These are phyloP conservation scores for Aspergillus luchuensis DNA, from an alignment of 2,329 filamentous ascomycete species.

Conservation along the genomic window DNA sequence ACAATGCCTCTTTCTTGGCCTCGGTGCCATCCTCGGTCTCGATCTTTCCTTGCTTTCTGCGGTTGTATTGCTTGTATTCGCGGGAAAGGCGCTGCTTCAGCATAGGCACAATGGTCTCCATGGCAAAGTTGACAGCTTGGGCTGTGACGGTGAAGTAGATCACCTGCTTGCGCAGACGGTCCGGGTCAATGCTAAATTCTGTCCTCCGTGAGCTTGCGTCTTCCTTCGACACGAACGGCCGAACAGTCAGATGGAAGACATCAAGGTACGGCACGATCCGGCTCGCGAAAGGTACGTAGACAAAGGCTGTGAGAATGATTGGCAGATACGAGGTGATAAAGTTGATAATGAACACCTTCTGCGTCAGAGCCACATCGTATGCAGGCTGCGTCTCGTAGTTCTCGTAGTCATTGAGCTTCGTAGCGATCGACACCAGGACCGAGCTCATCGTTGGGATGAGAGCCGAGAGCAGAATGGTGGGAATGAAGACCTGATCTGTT, in stretches of 20 bases:
- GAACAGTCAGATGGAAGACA: conserved; percentile 76
- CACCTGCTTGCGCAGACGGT: conserved; percentile 83
- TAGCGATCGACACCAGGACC: conserved; percentile 79
- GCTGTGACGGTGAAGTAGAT: conserved; percentile 97
- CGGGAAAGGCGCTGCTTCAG: conserved; percentile 76
- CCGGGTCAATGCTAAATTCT: conserved; percentile 79
- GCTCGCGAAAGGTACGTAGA: conserved; percentile 90
- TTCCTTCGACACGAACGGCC: conserved; percentile 73
- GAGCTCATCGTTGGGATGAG: conserved; percentile 78
- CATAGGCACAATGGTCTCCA: conserved; percentile 84
- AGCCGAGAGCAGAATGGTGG: conserved; percentile 80
- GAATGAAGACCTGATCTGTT: conserved; percentile 70
- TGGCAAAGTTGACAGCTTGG: conserved; percentile 83
- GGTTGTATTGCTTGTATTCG: conserved; percentile 60
- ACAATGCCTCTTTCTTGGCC: conserved; percentile 40
- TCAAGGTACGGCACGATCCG: conserved; percentile 86
- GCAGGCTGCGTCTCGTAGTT: conserved; percentile 90
- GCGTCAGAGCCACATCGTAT: conserved; percentile 80
- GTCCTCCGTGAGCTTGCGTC: conserved; percentile 62
- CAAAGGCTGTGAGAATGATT: conserved; percentile 85
- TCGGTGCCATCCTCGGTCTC: conserved; percentile 24
- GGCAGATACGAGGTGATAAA: conserved; percentile 96
- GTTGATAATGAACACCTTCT: conserved; percentile 96
- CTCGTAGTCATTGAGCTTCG: conserved; percentile 76
- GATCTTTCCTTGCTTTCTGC: conserved; percentile 29